Base-by-base conservation (phyloP, 768 basidiomycete species). In the Lyophyllum atratum region DNA sequence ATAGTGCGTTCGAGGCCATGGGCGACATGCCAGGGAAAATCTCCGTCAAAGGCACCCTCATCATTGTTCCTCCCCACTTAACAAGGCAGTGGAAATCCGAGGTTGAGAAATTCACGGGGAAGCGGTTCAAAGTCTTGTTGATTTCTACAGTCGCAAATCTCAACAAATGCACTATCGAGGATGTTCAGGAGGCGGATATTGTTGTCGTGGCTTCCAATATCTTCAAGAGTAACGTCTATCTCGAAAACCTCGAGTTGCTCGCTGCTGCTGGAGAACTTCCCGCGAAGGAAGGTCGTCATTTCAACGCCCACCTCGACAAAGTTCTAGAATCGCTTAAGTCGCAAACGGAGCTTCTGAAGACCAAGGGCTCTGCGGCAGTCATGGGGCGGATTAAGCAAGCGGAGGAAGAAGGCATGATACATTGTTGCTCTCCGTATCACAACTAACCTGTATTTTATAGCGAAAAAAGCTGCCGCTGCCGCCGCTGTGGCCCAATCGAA, bases 51-150 rank as follows among this genome's bases (percentile, higher is more conserved):
- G 95, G 84, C 0, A 93, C 92, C 3, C 80, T 95, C 28, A 83
- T 87, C 63, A 78, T 96, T 59, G 95, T 97, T 17, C 95, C 95
- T 28, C 87, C 93, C 7, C 95, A 98, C 74, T 77, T 98, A 53
- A 89, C 86, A 14, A 83, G 87, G 44, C 95, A 98, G 68, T 98
- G 95, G 95, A 82, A 82, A 17, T 87, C 87, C 6, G 95, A 98
- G 70, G 84, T 90, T 49, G 72, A 76, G 63, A 95, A 96, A 71
- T 98, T 98, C 70, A 83, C 85, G 3, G 80, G 82, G 6, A 76
- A 77, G 1, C 78, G 77, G 8, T 85, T 89, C 74, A 81, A 81
- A 31, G 83, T 89, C 17, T 76, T 89, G 44, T 80, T 85, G 7
- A 80, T 96, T 58, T 80, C 85, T 4, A 87, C 85, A 0, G 86